phyloP scores from a whole-genome alignment of 768 basidiomycete genomes.

The Suillus americanus region DNA sequence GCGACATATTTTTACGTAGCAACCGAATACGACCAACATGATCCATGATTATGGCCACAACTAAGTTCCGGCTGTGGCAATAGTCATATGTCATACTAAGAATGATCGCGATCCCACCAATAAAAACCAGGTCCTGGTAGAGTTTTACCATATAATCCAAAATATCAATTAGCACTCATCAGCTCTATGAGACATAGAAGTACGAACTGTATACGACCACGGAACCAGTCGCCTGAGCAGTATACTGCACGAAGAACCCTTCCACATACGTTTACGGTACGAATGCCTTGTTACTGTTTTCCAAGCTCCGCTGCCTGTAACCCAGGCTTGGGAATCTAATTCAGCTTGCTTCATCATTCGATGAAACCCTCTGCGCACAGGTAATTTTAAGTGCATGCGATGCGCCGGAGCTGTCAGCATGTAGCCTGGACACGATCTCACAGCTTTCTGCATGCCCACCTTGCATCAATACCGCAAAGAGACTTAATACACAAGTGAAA shows the following conservation, averaged over 20 bases:
- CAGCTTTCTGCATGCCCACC: neutral
- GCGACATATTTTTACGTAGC: neutral
- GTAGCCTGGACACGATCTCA: neutral
- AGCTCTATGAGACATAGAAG: neutral
- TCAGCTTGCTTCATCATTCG: too few relatives aligned
- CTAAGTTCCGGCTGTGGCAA: neutral
- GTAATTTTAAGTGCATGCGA: too few relatives aligned
- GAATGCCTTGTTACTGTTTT: neutral
- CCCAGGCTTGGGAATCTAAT: too few relatives aligned
- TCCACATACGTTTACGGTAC: constrained; percentile 9
- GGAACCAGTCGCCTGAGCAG: neutral
- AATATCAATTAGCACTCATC: neutral
- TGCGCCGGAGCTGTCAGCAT: neutral
- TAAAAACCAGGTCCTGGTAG: neutral
- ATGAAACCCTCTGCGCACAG: too few relatives aligned
- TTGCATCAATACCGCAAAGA: neutral
- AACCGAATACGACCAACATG: neutral
- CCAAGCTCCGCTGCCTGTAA: too few relatives aligned
- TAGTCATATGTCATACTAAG: neutral
- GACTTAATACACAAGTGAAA: neutral
- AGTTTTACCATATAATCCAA: neutral
- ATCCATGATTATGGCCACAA: neutral
- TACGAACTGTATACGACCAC: neutral
- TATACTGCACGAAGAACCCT: neutral
- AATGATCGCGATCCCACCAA: neutral